Evolutionary conservation across 768 basidiomycete species (phyloP).

Genomic region (Mycena crocata): DNA sequence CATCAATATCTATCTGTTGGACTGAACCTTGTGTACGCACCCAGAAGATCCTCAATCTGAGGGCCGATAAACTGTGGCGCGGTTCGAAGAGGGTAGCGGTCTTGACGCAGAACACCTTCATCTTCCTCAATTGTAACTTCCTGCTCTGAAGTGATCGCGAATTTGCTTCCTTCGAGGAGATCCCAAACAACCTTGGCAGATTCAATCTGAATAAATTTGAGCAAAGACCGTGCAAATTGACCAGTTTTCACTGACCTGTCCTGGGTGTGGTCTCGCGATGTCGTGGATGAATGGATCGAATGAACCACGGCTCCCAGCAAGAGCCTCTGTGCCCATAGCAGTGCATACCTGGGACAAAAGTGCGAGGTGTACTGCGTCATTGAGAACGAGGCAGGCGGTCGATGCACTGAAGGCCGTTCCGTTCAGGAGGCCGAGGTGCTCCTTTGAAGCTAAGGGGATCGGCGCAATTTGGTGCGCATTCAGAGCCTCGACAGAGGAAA

Average conservation of each 20-base stretch:
- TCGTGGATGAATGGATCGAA: constrained; percentile 86
- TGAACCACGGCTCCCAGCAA: constrained; percentile 76
- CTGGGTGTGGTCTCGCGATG: constrained; percentile 83
- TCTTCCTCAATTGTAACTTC: constrained; percentile 82
- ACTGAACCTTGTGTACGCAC: no score
- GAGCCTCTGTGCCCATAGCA: constrained; percentile 87
- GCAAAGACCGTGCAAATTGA: not conserved
- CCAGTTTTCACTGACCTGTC: constrained; percentile 64
- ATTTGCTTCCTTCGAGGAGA: constrained; percentile 74
- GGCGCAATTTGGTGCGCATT: constrained; percentile 70
- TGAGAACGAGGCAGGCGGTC: constrained; percentile 78
- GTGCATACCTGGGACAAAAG: constrained; percentile 80
- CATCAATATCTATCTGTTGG: no score
- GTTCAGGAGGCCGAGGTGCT: constrained; percentile 85
- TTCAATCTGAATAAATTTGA: constrained; percentile 61
- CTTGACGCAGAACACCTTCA: constrained; percentile 80
- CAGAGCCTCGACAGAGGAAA: constrained; percentile 69
- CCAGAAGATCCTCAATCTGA: constrained; percentile 85
- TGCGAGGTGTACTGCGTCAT: constrained; percentile 76
- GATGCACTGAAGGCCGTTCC: constrained; percentile 89
- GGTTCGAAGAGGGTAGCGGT: constrained; percentile 81
- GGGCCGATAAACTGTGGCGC: constrained; percentile 90
- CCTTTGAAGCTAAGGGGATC: constrained; percentile 77
- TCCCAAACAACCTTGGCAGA: constrained; percentile 75
- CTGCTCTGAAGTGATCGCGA: constrained; percentile 75